Conservation (phyloP, 139 green algal species). For the Protoeuglena noctilucae region DNA sequence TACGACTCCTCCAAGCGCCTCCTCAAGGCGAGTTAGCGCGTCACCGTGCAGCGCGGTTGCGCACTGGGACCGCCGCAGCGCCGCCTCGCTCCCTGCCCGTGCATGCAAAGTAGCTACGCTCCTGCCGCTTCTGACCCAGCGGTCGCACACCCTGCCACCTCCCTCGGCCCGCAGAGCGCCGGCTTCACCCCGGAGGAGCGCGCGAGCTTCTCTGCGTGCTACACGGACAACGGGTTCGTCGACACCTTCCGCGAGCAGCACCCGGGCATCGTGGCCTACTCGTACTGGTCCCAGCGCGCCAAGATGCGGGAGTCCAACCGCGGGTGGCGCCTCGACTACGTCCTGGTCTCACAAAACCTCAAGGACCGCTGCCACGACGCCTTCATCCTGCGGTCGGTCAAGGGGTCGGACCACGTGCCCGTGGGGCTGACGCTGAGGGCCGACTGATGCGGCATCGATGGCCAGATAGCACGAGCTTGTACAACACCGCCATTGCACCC, state of each 20-base stretch:
- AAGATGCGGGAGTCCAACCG: constrained; percentile 12
- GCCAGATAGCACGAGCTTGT: too few relatives aligned
- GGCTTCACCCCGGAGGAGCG: constrained; percentile 21
- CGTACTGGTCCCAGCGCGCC: constrained; percentile 17
- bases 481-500: too few relatives aligned
- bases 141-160: too few relatives aligned
- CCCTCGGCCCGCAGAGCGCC: constrained; percentile 11
- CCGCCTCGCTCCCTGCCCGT: too few relatives aligned
- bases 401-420: background rate
- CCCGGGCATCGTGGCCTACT: constrained; percentile 16
- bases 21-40: too few relatives aligned
- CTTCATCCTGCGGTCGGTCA: constrained; percentile 16
- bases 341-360: constrained; percentile 14
- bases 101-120: too few relatives aligned
- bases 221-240: constrained; percentile 12
- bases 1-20: constrained; percentile 8
- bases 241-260: constrained; percentile 20
- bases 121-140: too few relatives aligned
- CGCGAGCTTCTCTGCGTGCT: constrained; percentile 5
- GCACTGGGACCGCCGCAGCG: too few relatives aligned
- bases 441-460: too few relatives aligned
- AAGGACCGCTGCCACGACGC: constrained; percentile 14
- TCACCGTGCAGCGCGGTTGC: too few relatives aligned
- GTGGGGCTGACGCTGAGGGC: background rate
- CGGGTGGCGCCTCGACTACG: constrained; percentile 27